These are phyloP conservation scores for Fusarium musae DNA, from an alignment of 2,329 filamentous ascomycete species.

Conservation along the genomic window DNA sequence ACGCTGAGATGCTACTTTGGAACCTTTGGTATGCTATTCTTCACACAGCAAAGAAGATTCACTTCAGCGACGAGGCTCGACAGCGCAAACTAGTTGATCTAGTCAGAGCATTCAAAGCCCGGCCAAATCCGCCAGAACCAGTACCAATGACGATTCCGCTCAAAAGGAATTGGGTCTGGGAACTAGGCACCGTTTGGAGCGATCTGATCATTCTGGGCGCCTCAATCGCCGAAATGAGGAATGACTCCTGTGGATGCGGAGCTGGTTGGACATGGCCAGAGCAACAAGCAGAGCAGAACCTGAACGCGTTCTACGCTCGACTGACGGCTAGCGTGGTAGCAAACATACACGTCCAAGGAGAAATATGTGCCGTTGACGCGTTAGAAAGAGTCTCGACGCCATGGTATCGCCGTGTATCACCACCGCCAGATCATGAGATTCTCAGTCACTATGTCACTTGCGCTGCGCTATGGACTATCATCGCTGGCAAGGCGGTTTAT, in stretches of 20 bases:
- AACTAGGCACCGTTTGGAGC: background rate
- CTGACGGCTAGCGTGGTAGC: background rate
- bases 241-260: constrained; percentile 8
- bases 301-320: background rate
- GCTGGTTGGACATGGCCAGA: constrained; percentile 18
- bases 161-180: constrained; percentile 5
- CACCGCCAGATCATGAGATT: background rate
- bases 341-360: background rate
- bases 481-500: background rate
- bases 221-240: background rate
- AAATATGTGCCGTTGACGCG: accelerated
- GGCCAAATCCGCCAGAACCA: background rate
- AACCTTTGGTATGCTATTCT: background rate
- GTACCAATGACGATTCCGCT: background rate
- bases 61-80: background rate
- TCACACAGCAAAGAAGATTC: background rate
- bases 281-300: constrained; percentile 3
- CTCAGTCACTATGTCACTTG: background rate
- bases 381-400: background rate
- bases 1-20: background rate
- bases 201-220: background rate
- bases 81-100: background rate
- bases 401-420: background rate
- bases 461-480: background rate
- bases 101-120: background rate